Evolutionary conservation across 73 alveolate species (phyloP).

Genomic region (Stentor coeruleus): DNA sequence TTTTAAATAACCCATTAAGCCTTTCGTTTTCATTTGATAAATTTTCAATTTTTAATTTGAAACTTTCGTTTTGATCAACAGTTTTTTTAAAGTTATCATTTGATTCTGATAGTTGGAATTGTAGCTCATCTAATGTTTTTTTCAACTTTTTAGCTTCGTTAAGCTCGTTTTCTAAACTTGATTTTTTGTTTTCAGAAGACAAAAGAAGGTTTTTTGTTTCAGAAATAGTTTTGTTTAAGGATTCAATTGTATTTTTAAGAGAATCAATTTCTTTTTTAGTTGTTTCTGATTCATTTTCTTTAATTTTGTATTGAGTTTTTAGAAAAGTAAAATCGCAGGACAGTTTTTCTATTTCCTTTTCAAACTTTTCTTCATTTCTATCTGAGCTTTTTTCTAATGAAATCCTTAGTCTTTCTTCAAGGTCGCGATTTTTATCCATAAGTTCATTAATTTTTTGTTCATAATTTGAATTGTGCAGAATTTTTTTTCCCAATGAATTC

Average conservation of each 20-base stretch:
- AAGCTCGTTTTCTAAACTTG: not conserved
- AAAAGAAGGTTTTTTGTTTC: no score
- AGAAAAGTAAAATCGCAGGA: no score
- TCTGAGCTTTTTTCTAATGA: not conserved
- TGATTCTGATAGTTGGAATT: not conserved
- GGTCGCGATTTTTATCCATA: not conserved
- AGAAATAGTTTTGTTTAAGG: no score
- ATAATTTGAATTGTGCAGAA: not conserved
- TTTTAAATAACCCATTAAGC: no score
- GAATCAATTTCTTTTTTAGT: no score
- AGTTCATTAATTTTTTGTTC: no score
- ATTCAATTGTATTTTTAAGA: no score
- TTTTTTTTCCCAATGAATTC: not conserved
- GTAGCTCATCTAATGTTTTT: not conserved
- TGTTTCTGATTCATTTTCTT: no score
- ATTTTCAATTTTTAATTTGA: not conserved
- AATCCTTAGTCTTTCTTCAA: not conserved
- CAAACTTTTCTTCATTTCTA: no score
- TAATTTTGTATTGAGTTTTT: no score
- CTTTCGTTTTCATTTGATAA: not conserved
- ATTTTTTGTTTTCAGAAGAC: no score
- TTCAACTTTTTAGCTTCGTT: conserved; percentile 1
- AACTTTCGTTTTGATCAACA: not conserved
- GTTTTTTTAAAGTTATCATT: not conserved
- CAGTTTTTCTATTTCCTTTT: no score